Conservation (phyloP, 2,329 filamentous ascomycete genomes). For the Pseudocercospora fijiensis region DNA sequence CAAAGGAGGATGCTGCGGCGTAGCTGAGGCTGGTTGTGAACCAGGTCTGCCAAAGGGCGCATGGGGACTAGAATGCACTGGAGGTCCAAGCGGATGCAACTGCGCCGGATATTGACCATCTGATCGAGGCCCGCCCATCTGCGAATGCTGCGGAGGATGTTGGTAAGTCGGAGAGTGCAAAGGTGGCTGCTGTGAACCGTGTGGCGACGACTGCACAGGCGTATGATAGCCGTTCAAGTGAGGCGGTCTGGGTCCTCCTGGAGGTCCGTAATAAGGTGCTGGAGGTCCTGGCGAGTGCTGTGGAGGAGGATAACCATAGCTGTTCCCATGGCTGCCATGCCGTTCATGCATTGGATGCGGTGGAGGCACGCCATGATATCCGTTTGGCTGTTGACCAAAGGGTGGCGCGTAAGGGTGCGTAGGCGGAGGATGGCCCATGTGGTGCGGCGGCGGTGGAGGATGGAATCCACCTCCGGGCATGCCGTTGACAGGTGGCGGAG, state of each 20-base stretch:
- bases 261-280: slow-evolving; percentile 19
- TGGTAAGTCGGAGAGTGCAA: slow-evolving; percentile 24
- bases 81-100: slow-evolving; percentile 16
- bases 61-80: slow-evolving; percentile 19
- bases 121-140: slow-evolving; percentile 11
- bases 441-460: slow-evolving; percentile 10
- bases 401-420: slow-evolving; percentile 30
- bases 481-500: slow-evolving; percentile 21
- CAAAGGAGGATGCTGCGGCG: slow-evolving; percentile 21
- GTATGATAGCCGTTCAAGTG: slow-evolving; percentile 31
- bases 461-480: slow-evolving; percentile 19
- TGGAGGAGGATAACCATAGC: slow-evolving; percentile 20
- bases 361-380: slow-evolving; percentile 23
- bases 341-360: slow-evolving; percentile 28
- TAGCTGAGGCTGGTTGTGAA: slow-evolving; percentile 17
- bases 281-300: slow-evolving; percentile 22
- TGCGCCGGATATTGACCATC: slow-evolving; percentile 18
- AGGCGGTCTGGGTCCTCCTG: slow-evolving; percentile 17
- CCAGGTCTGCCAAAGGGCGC: slow-evolving; percentile 20
- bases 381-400: slow-evolving; percentile 31
- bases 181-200: slow-evolving; percentile 33
- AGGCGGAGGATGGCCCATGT: slow-evolving; percentile 22
- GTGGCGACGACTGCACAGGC: slow-evolving; percentile 37
- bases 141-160: slow-evolving; percentile 24
- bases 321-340: slow-evolving; percentile 25